These are phyloP conservation scores for Phellopilus nigrolimitatus DNA, from an alignment of 1,284 basidiomycete genomes.

Conservation along the genomic window DNA sequence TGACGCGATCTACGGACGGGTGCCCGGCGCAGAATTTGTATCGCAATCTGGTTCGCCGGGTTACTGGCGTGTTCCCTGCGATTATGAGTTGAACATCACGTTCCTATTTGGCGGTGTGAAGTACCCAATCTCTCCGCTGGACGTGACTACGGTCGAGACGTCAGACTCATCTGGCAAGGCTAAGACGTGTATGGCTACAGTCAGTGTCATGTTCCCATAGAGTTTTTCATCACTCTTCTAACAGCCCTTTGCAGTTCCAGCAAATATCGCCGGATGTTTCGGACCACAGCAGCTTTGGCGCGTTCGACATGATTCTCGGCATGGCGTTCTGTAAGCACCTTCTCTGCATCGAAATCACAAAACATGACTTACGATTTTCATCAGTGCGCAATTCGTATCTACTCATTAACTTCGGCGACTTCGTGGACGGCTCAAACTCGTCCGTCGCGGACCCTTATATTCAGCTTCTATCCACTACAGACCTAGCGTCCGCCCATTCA, in stretches of 20 bases:
- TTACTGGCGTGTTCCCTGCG: conserved; percentile 25
- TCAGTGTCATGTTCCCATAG: conserved; percentile 8
- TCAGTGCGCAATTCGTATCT: conserved; percentile 24
- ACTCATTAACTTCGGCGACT: conserved; percentile 25
- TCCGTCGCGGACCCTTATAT: conserved; percentile 23
- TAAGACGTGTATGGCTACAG: conserved; percentile 20
- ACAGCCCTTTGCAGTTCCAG: conserved; percentile 22
- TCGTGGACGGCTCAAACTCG: conserved; percentile 24
- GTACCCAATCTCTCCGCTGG: conserved; percentile 23
- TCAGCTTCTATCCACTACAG: conserved; percentile 24
- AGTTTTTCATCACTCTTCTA: conserved; percentile 13
- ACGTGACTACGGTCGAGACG: conserved; percentile 17
- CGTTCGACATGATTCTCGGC: conserved; percentile 25
- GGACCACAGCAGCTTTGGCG: conserved; percentile 16
- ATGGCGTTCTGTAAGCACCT: conserved; percentile 25
- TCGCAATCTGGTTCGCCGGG: conserved; percentile 12
- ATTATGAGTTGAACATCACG: conserved; percentile 25
- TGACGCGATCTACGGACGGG: conserved; percentile 26
- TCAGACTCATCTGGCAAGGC: conserved; percentile 2
- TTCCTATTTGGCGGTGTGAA: conserved; percentile 22
- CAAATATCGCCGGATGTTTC: conserved; percentile 19
- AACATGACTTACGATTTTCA: neutral
- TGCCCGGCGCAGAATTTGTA: conserved; percentile 22
- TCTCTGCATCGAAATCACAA: neutral
- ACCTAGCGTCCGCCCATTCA: conserved; percentile 20